A percentile compares a stretch with the other conserved stretches of the same genome.
phyloP scores from a whole-genome alignment of 805 yeast genomes.

The Metschnikowia rubicola region DNA sequence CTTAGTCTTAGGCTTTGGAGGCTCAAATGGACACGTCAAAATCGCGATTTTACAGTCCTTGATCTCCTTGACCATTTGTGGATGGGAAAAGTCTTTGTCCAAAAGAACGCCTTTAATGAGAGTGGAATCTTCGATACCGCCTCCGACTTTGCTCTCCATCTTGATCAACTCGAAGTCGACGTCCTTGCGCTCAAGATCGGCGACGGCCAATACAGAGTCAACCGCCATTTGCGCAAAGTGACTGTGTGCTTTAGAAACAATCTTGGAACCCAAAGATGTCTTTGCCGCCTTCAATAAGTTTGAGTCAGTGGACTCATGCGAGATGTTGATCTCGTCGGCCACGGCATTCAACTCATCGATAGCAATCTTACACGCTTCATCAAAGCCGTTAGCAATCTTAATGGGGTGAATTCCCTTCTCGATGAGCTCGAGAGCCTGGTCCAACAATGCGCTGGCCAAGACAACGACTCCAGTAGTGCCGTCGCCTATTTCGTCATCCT shows the following conservation, averaged over 20 bases:
- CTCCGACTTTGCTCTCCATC: constrained; percentile 95
- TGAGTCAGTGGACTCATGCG: constrained; percentile 45
- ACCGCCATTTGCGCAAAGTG: constrained; percentile 96
- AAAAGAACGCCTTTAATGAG: constrained; percentile 87
- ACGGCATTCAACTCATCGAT: constrained; percentile 67
- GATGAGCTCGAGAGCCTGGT: constrained; percentile 89
- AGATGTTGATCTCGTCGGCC: constrained; percentile 62
- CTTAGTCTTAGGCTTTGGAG: constrained; percentile 98
- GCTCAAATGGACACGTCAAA: constrained; percentile 97
- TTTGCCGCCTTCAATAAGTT: constrained; percentile 86
- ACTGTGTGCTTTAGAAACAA: constrained; percentile 90
- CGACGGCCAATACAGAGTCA: constrained; percentile 89
- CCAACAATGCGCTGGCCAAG: constrained; percentile 87
- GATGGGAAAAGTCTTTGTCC: constrained; percentile 96
- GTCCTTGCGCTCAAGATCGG: constrained; percentile 87
- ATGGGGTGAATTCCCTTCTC: constrained; percentile 98
- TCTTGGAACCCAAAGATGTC: constrained; percentile 92
- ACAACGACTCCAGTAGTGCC: constrained; percentile 99
- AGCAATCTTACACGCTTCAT: constrained; percentile 93
- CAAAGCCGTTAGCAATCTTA: constrained; percentile 94
- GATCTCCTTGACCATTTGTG: constrained; percentile 90
- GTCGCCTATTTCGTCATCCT: constrained; percentile 98
- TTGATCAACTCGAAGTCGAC: constrained; percentile 96
- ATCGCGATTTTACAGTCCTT: constrained; percentile 85
- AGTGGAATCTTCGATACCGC: constrained; percentile 79